A percentile compares a stretch with the other conserved stretches of the same genome.
These are phyloP conservation scores for Coelastrella sp. DNA, from an alignment of 139 green algal genomes.

Conservation along the genomic window DNA sequence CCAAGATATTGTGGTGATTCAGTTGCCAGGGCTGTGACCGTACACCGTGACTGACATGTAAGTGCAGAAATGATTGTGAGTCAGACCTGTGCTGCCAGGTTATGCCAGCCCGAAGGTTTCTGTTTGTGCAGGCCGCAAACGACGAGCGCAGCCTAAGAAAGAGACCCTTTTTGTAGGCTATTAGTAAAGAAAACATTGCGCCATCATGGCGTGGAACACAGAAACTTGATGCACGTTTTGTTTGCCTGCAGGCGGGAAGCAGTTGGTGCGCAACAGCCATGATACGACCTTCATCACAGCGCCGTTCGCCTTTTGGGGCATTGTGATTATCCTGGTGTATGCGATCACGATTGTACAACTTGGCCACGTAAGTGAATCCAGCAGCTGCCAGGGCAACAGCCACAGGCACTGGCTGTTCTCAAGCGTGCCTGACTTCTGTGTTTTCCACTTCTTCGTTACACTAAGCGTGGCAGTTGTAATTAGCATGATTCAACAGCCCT, in stretches of 20 bases:
- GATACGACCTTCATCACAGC: constrained; percentile 46
- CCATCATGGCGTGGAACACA: not conserved
- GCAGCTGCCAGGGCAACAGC: not conserved
- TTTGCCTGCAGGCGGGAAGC: constrained; percentile 45
- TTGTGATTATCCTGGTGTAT: constrained; percentile 46
- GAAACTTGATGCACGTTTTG: not conserved
- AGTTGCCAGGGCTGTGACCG: not conserved
- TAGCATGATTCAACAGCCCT: not conserved
- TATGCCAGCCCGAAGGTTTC: no score
- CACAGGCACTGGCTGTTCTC: not conserved
- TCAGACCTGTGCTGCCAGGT: no score
- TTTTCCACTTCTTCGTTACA: not conserved
- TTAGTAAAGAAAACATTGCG: not conserved
- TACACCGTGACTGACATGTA: no score
- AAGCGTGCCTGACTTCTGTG: not conserved
- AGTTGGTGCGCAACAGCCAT: constrained; percentile 52
- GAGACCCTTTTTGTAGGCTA: no score
- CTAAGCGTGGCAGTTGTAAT: not conserved
- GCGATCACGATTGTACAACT: not conserved
- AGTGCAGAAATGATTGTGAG: no score
- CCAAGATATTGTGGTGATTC: not conserved
- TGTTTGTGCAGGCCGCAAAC: no score
- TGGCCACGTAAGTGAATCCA: not conserved
- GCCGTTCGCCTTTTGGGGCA: constrained; percentile 47
- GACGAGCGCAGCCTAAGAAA: no score